Evolutionary conservation across 1,284 basidiomycete genomes (phyloP), one percentile per base, ranked within the genome.

Genomic region (Grifola frondosa): DNA sequence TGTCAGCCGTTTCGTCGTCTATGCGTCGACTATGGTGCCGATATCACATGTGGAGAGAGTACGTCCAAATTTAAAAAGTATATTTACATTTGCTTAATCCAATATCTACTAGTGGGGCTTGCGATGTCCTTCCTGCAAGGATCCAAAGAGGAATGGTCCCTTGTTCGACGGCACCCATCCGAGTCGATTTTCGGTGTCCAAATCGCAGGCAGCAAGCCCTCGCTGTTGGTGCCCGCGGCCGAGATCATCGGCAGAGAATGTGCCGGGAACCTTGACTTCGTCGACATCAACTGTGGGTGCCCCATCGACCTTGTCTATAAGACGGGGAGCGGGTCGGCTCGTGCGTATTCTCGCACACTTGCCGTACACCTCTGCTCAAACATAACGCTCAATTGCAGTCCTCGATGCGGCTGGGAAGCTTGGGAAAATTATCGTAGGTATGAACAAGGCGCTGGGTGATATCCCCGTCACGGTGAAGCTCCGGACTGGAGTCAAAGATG

Each of bases 291-390:
- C 63, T 91, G 91, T 64, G 96, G 96, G 4, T 98, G 96, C 65
- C 96, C 96, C 3, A 98, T 98, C 54, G 96, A 99, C 65, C 72
- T 99, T 34, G 90, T 99, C 2, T 98, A 94, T 70, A 90, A 90
- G 60, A 80, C 81, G 19, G 94, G 94, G 0, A 93, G 90, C 37
- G 94, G 94, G 0, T 91, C 88, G 49, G 94, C 93, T 10, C 62
- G 91, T 90, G 54, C 40, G 85, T 40, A 8, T 35, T 33, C 26
- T 37, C 29, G 21, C 10, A 15, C 26, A 30, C 30, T 37, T 19
- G 5, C 28, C 10, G 25, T 12, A 8, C 30, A 19, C 2, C 13
- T 28, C 9, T 13, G 13, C 15, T 37, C 17, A 35, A 11, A 13
- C 10, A 16, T 12, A 13, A 25, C n/a, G 12, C 2, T 13, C 7